phyloP scores from a whole-genome alignment of 352 stramenopile species.

The Globisporangium nunn region DNA sequence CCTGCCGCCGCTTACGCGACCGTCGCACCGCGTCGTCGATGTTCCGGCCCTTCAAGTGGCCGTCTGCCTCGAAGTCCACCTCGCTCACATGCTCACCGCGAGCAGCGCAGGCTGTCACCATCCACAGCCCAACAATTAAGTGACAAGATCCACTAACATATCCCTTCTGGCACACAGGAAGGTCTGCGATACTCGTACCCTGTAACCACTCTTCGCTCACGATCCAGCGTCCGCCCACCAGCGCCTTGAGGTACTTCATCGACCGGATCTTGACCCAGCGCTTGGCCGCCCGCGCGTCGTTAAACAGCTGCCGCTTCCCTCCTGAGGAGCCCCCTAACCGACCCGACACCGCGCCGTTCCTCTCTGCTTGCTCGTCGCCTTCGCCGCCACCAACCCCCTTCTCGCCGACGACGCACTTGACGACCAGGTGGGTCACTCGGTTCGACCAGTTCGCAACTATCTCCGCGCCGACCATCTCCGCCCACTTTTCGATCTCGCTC shows the following conservation, averaged over 20 bases:
- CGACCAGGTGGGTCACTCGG: constrained; percentile 77
- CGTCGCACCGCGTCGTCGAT: constrained; percentile 46
- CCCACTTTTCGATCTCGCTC: constrained; percentile 39
- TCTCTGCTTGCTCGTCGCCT: constrained; percentile 15
- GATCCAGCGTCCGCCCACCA: constrained; percentile 76
- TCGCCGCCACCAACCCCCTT: constrained; percentile 6
- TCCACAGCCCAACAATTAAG: too few relatives aligned
- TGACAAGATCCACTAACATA: too few relatives aligned
- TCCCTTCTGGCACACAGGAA: too few relatives aligned
- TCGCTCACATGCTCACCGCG: constrained; percentile 33
- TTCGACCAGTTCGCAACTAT: constrained; percentile 46
- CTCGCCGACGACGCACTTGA: constrained; percentile 58
- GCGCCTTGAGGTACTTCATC: constrained; percentile 82
- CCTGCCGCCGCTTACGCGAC: constrained; percentile 33
- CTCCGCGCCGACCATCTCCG: constrained; percentile 29
- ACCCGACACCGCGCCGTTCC: neutral
- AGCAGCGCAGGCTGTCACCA: constrained; percentile 29
- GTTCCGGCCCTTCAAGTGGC: constrained; percentile 46
- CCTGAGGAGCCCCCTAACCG: constrained; percentile 3
- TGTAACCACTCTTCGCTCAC: constrained; percentile 77
- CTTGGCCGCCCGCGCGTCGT: constrained; percentile 16
- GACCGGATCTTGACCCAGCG: constrained; percentile 82
- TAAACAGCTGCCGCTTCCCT: constrained; percentile 48
- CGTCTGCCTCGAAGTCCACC: constrained; percentile 46
- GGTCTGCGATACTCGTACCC: constrained; percentile 18